Conservation (phyloP, 257 asterid species). For the Ehretia macrophylla region DNA sequence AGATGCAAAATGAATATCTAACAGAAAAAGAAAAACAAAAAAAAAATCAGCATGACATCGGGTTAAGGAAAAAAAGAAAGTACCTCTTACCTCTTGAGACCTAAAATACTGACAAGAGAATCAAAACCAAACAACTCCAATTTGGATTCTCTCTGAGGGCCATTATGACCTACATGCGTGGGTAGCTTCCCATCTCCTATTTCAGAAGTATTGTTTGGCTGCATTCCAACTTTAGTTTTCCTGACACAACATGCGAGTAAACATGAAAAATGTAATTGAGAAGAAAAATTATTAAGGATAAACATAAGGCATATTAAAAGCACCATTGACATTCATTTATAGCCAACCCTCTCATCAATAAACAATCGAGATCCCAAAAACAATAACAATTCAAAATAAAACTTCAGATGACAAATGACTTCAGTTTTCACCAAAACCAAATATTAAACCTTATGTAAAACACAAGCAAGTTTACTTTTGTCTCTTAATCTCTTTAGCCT, state of each 20-base stretch:
- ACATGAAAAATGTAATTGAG: background rate
- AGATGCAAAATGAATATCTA: too few relatives aligned
- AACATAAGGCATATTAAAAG: slow-evolving; percentile 3
- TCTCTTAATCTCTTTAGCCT: too few relatives aligned
- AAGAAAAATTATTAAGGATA: too few relatives aligned
- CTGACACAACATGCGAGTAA: slow-evolving; percentile 43
- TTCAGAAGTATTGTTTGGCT: slow-evolving; percentile 35
- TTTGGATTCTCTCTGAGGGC: slow-evolving; percentile 66
- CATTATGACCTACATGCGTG: slow-evolving; percentile 52
- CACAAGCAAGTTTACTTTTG: too few relatives aligned
- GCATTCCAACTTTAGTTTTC: slow-evolving; percentile 42
- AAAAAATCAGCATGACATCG: background rate
- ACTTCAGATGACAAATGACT: too few relatives aligned
- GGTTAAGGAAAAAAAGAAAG: slow-evolving; percentile 2
- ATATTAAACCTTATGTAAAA: too few relatives aligned
- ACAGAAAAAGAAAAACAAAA: too few relatives aligned
- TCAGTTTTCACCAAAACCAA: too few relatives aligned
- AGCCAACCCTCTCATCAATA: too few relatives aligned
- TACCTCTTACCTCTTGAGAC: slow-evolving; percentile 80
- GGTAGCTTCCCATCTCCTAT: slow-evolving; percentile 52
- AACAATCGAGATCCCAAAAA: too few relatives aligned
- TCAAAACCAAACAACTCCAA: slow-evolving; percentile 96
- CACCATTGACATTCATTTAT: slow-evolving; percentile 1
- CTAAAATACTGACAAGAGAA: slow-evolving; percentile 90
- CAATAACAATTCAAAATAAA: too few relatives aligned